Evolutionary conservation across 2,329 filamentous ascomycete species (phyloP).

Genomic region (Pseudogymnoascus sp.): DNA sequence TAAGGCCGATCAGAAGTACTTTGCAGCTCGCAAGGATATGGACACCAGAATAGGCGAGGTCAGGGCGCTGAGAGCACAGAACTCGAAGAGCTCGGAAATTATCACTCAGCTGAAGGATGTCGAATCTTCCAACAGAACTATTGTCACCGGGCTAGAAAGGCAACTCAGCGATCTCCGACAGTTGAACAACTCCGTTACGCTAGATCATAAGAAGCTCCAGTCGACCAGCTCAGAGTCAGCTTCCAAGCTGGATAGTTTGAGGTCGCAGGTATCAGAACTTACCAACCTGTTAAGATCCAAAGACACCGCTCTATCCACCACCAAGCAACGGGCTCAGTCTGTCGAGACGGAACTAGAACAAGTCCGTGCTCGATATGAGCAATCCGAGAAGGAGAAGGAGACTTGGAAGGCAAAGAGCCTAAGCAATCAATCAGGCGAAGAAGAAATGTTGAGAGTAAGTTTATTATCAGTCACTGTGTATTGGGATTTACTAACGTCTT

Average conservation of each 20-base stretch:
- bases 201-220: constrained; percentile 70
- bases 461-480: constrained; percentile 18
- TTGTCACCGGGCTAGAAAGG: constrained; percentile 83
- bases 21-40: constrained; percentile 88
- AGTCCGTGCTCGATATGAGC: constrained; percentile 67
- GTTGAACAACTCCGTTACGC: constrained; percentile 60
- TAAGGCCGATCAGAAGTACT: constrained; percentile 97
- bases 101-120: constrained; percentile 89
- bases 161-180: constrained; percentile 79
- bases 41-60: constrained; percentile 79
- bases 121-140: constrained; percentile 66
- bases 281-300: constrained; percentile 68
- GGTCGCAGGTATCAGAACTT: constrained; percentile 69
- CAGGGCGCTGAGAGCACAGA: constrained; percentile 70
- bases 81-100: constrained; percentile 85
- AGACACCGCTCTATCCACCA: constrained; percentile 51
- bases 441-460: constrained; percentile 80
- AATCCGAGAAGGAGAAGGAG: constrained; percentile 75
- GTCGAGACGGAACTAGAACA: constrained; percentile 73
- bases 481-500: constrained; percentile 26
- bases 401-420: constrained; percentile 76
- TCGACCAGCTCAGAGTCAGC: constrained; percentile 61
- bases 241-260: constrained; percentile 64
- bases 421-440: constrained; percentile 73
- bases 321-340: constrained; percentile 51